A percentile compares a stretch with the other conserved stretches of the same genome.
Conservation (phyloP, 345 rosid species). For the Orychophragmus violaceus region DNA sequence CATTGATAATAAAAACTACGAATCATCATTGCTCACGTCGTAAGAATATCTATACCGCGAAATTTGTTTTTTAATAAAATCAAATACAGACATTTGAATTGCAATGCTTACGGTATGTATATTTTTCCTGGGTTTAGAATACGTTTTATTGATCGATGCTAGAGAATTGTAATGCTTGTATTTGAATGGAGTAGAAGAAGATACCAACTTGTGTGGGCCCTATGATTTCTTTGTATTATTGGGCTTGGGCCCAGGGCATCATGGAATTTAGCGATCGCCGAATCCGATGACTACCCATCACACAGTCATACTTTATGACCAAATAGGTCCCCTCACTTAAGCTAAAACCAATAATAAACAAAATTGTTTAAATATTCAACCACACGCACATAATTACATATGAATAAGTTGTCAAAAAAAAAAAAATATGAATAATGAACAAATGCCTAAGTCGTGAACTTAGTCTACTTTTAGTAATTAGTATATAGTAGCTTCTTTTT, state of each 20-base stretch:
- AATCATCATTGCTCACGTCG: no score
- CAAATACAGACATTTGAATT: no score
- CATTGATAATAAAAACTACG: no score
- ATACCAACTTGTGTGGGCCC: neutral
- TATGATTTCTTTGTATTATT: no score
- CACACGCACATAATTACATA: neutral
- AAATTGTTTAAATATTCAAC: neutral
- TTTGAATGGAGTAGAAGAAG: neutral
- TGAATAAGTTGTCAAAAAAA: no score
- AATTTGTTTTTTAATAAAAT: no score
- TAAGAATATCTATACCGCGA: no score
- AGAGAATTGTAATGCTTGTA: no score
- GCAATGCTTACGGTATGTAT: neutral
- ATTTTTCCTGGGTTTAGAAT: neutral
- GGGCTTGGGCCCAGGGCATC: slow-evolving; percentile 5
- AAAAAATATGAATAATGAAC: no score
- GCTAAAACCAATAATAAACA: neutral
- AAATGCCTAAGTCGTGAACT: neutral
- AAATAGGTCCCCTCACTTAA: slow-evolving; percentile 14
- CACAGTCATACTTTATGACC: slow-evolving; percentile 2
- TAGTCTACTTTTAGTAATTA: neutral
- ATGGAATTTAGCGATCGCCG: slow-evolving; percentile 6
- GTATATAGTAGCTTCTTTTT: neutral
- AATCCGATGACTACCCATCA: slow-evolving; percentile 19
- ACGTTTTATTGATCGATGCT: neutral